Evolutionary conservation across 345 rosid species (phyloP), one percentile per base, ranked within the genome.

Genomic region (Populus ilicifolia): DNA sequence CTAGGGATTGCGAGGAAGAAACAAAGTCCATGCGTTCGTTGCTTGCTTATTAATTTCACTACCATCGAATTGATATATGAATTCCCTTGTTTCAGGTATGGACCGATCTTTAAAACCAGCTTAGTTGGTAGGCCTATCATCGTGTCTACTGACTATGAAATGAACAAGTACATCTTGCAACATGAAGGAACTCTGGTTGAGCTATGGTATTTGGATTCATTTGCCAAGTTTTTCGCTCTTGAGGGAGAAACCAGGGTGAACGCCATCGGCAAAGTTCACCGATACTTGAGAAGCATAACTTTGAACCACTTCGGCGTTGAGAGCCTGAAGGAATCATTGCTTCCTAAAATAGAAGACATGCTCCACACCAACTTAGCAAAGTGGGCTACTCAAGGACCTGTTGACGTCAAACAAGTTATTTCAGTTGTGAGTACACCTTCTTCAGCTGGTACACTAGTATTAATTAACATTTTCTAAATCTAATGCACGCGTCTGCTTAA

Each of bases 81-180:
- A n/a, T n/a, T 10, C n/a, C 27, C 63, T 9, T 59, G 16, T n/a
- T n/a, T n/a, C 63, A 77, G 79, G 54, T 81, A 76, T 13, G 81
- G 85, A 80, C 81, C 43, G 21, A 70, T 82, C n/a, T 59, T 59
- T n/a, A 59, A 59, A 59, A 59, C 29, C 63, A 59, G 29, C 5
- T 10, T 59, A 25, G 63, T n/a, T 59, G 63, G 80, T 14, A 39
- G 64, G 27, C 29, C 56, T 3, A 38, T 84, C 39, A 72, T 81
- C 5, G 70, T 81, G 10, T 78, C 78, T 11, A 75, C 80, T 2
- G 84, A 84, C 54, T 35, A 84, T n/a, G 75, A 75, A 18, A 44
- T 69, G 14, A 77, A 82, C 71, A 73, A 72, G n/a, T 75, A 30
- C 65, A 41, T 84, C 29, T 61, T 76, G n/a, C 77, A 78, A 17